Conservation (phyloP, 164 flowering plant genomes). For the Paratinospora sagittata region DNA sequence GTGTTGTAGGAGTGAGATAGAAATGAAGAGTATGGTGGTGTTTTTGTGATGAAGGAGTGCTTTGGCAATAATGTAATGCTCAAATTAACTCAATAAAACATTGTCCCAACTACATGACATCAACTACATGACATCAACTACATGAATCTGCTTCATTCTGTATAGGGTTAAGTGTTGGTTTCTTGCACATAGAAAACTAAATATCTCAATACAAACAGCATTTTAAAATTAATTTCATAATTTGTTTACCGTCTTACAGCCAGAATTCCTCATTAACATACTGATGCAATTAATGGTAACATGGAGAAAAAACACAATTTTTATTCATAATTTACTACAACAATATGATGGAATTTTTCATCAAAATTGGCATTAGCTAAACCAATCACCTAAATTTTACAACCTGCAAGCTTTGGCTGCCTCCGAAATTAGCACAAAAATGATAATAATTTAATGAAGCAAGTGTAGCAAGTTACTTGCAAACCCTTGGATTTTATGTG, state of each 20-base stretch:
- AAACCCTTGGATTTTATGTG: background rate
- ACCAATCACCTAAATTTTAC: background rate
- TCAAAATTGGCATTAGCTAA: background rate
- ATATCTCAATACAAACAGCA: background rate
- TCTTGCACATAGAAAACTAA: no score
- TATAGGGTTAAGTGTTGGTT: no score
- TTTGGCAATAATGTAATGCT: no score
- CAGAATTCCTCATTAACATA: background rate
- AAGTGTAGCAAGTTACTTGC: background rate
- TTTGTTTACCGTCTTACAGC: background rate
- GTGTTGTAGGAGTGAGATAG: no score
- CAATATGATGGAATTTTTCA: background rate
- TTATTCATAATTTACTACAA: conserved; percentile 1
- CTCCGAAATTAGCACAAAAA: background rate
- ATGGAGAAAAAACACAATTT: background rate
- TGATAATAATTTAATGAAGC: background rate
- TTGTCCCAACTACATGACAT: no score
- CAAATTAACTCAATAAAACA: no score
- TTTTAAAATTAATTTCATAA: background rate
- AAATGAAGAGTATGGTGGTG: no score
- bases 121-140: no score
- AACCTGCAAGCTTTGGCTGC: background rate
- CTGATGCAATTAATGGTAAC: background rate
- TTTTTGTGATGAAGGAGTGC: no score
- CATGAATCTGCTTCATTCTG: no score